phyloP scores from a whole-genome alignment of 257 asterid genomes.

The Solanum megistacrolobum region DNA sequence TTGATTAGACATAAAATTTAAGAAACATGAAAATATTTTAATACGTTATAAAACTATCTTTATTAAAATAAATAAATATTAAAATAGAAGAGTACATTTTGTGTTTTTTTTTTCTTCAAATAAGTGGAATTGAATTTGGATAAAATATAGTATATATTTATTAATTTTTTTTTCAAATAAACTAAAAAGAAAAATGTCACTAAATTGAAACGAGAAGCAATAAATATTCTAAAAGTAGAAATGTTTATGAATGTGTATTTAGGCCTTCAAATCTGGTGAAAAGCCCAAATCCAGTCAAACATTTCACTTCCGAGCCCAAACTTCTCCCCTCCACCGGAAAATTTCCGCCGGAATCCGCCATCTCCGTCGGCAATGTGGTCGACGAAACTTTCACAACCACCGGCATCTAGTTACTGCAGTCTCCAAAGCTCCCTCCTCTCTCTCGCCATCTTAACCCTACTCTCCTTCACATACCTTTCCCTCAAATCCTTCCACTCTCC shows the following conservation, averaged over 20 bases:
- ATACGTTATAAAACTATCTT: no score
- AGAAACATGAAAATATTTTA: no score
- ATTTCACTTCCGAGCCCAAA: background rate
- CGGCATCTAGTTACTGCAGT: conserved; percentile 28
- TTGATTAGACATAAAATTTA: no score
- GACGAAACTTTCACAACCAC: conserved; percentile 35
- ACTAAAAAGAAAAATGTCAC: no score
- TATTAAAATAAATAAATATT: no score
- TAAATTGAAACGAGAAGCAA: no score
- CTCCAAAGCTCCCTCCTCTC: conserved; percentile 65
- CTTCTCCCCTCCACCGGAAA: background rate
- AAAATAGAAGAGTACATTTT: no score
- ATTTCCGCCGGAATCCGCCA: background rate
- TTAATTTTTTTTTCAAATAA: rapidly evolving
- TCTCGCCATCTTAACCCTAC: conserved; percentile 52
- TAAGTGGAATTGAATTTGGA: no score
- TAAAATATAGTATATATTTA: background rate
- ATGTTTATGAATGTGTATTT: background rate
- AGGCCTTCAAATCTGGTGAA: background rate
- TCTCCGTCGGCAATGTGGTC: conserved; percentile 64
- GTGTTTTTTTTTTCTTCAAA: no score
- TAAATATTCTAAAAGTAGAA: background rate
- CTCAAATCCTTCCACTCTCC: conserved; percentile 19
- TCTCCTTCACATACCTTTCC: conserved; percentile 57
- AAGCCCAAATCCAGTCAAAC: background rate